Base-by-base conservation (phyloP, 768 basidiomycete genomes). In the Baorangia bicolor region DNA sequence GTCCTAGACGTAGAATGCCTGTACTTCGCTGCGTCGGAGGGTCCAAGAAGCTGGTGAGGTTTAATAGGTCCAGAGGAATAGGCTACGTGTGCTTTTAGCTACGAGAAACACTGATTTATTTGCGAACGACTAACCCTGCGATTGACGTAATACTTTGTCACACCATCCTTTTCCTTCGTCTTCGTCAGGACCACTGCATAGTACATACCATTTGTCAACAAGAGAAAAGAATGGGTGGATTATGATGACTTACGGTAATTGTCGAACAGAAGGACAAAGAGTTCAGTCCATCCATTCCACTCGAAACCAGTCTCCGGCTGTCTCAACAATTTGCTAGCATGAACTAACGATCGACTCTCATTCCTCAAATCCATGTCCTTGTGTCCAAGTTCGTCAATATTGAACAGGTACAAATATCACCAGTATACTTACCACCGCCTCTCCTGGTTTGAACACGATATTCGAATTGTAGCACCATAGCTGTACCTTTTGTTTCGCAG, bases 201-300 rank as follows among this genome's bases (percentile, higher is more conserved):
- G 93, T 94, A 64, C 7, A 61, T 23, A 45, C 14, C 18, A 23
- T 31, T 18, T 21, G 28, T 69, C 35, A 75, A 41, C 20, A 41
- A 23, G n/a, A 44, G n/a, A 28, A 13, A 11, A 16, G 12, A 21
- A 16, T 0, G 16, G 8, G 23, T 0, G 27, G 25, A 27, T 31
- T 11, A 35, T n/a, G 16, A 14, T 27, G 14, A 74, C 91, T 71
- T 56, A 93, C 94, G 72, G 64, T 98, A 99, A 64, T 98, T 94
- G 71, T 99, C 97, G 63, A 99, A 97, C 3, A 99, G 76, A 50
- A 98, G 78, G 9, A 96, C 88, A 58, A 87, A 90, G 8, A 96
- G 79, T 70, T 98, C 94, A 41, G 84, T 86, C 92, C 93, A 96
- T 39, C 88, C 90, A 58, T 82, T 92, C 86, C 87, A 90, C 69